phyloP scores from a whole-genome alignment of 2,329 filamentous ascomycete species.

The Venturia effusa region DNA sequence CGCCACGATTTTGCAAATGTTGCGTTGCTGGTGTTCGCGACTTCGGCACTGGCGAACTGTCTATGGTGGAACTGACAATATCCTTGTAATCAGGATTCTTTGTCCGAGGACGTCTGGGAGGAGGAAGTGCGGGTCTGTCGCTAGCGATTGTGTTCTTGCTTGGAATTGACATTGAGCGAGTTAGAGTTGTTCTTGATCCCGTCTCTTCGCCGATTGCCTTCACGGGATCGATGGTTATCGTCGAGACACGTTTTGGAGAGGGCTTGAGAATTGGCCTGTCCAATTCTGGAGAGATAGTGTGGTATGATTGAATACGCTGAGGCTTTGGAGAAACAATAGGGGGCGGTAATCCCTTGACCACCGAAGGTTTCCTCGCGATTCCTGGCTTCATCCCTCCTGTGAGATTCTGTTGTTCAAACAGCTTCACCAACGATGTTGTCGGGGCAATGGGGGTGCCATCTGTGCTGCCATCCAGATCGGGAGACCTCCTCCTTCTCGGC shows the following conservation, averaged over 20 bases:
- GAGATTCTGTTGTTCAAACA: conserved; percentile 49
- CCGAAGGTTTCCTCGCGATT: background rate
- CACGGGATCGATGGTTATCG: background rate
- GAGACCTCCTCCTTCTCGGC: conserved; percentile 3
- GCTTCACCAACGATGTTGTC: conserved; percentile 53
- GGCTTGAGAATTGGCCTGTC: background rate
- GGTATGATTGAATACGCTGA: conserved; percentile 1
- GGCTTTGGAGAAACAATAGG: conserved; percentile 9
- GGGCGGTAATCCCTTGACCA: conserved; percentile 4
- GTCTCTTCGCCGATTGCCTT: background rate
- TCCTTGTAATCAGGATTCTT: conserved; percentile 16
- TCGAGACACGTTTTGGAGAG: background rate
- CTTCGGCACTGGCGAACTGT: conserved; percentile 3
- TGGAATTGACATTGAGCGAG: background rate
- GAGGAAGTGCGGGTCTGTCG: background rate
- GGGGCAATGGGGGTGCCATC: conserved; percentile 51
- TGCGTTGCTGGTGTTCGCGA: conserved; percentile 6
- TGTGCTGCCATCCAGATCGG: conserved; percentile 21
- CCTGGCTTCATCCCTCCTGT: conserved; percentile 4
- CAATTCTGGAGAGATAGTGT: conserved; percentile 8
- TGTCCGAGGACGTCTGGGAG: background rate
- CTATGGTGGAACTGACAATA: background rate
- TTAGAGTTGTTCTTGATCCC: background rate
- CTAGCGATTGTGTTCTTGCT: background rate
- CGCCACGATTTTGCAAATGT: background rate